Percentiles rank a stretch among this genome's conserved stretches.
These are phyloP conservation scores for Tricholoma sp. DNA, from an alignment of 768 basidiomycete species.

Conservation along the genomic window DNA sequence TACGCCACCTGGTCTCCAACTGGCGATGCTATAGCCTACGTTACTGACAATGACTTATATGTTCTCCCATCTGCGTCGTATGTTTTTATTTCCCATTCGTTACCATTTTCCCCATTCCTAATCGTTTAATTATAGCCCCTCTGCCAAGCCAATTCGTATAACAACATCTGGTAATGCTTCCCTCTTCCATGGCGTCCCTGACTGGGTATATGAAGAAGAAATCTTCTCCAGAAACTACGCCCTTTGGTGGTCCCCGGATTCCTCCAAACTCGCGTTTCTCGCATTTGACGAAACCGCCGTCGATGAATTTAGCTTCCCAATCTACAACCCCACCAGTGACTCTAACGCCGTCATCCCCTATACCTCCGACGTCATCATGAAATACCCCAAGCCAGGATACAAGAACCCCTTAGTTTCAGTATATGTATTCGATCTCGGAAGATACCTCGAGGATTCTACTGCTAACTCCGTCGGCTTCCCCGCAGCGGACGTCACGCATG, in stretches of 20 bases:
- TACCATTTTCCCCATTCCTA: background rate
- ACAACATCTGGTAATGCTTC: conserved; percentile 78
- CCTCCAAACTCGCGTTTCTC: conserved; percentile 74
- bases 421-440: conserved; percentile 74
- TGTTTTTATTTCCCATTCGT: conserved; percentile 18
- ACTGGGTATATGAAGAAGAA: conserved; percentile 98
- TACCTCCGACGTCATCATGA: conserved; percentile 62
- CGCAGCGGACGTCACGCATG: conserved; percentile 40
- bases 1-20: conserved; percentile 89
- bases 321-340: conserved; percentile 84
- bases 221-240: conserved; percentile 69
- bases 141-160: conserved; percentile 57
- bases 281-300: conserved; percentile 86
- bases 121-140: conserved; percentile 21
- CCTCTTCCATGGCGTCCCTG: conserved; percentile 90
- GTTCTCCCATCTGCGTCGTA: conserved; percentile 65
- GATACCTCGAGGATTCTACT: conserved; percentile 37
- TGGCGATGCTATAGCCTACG: conserved; percentile 80
- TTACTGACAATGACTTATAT: conserved; percentile 85
- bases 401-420: conserved; percentile 82
- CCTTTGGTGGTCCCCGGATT: conserved; percentile 90
- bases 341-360: conserved; percentile 73
- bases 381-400: conserved; percentile 88
- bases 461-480: conserved; percentile 24
- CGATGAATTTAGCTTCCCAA: conserved; percentile 79